Conservation (phyloP, 306 rosid genomes). For the Luffa aegyptiaca region DNA sequence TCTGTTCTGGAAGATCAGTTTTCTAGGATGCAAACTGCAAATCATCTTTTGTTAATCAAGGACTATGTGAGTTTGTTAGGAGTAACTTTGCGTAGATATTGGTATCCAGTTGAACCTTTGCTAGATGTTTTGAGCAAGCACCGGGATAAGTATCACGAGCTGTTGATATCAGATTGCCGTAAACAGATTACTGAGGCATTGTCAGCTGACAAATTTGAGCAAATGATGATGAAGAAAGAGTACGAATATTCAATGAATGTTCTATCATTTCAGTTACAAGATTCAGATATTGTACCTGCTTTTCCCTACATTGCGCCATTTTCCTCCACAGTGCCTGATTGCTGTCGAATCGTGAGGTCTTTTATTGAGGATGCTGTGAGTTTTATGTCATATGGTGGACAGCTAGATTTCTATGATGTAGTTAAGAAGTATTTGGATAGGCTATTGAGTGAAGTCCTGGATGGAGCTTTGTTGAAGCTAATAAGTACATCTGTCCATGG, state of each 20-base stretch:
- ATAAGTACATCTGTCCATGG: slow-evolving; percentile 61
- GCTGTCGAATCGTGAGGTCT: slow-evolving; percentile 94
- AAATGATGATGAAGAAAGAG: slow-evolving; percentile 97
- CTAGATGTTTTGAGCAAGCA: slow-evolving; percentile 98
- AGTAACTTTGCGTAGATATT: slow-evolving; percentile 79
- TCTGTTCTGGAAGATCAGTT: slow-evolving; percentile 97
- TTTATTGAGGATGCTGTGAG: slow-evolving; percentile 96
- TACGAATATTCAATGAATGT: slow-evolving; percentile 97
- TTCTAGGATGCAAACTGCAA: slow-evolving; percentile 97
- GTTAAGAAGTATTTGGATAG: slow-evolving; percentile 89
- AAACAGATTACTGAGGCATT: slow-evolving; percentile 85
- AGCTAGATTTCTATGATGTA: slow-evolving; percentile 84
- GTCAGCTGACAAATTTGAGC: slow-evolving; percentile 84
- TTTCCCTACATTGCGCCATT: slow-evolving; percentile 91
- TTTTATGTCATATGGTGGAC: slow-evolving; percentile 97
- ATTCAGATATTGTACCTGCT: slow-evolving; percentile 72
- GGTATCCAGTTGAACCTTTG: slow-evolving; percentile 83
- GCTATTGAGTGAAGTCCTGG: slow-evolving; percentile 69
- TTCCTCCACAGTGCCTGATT: slow-evolving; percentile 88
- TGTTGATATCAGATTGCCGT: slow-evolving; percentile 80
- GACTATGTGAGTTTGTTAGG: slow-evolving; percentile 94
- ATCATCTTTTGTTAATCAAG: slow-evolving; percentile 82
- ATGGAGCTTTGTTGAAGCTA: slow-evolving; percentile 75
- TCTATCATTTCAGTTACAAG: slow-evolving; percentile 90
- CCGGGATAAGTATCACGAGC: slow-evolving; percentile 94